Percentiles rank a stretch among this genome's conserved stretches.
phyloP scores from a whole-genome alignment of 2,329 filamentous ascomycete species.

The Colletotrichum sp. region DNA sequence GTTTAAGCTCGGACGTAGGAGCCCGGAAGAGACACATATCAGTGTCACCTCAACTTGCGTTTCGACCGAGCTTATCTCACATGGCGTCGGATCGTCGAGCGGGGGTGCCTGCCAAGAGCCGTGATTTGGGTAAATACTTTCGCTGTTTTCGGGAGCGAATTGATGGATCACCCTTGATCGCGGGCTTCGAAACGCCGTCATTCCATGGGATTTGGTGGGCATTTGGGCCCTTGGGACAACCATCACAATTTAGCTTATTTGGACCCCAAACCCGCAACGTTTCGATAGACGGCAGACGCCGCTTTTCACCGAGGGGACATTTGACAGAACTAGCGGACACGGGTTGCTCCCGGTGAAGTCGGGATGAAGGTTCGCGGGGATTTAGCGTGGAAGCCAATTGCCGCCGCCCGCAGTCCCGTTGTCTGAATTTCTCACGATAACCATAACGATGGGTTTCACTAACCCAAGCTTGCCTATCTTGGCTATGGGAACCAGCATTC shows the following conservation, averaged over 20 bases:
- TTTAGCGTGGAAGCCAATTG: neutral
- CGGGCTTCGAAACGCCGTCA: neutral
- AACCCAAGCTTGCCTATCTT: neutral
- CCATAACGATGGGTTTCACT: neutral
- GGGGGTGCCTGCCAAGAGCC: neutral
- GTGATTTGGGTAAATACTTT: neutral
- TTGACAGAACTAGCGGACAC: neutral
- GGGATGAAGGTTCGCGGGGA: neutral
- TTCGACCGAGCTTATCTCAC: neutral
- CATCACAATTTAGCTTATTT: neutral
- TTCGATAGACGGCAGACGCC: constrained; percentile 4
- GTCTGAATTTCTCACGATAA: neutral
- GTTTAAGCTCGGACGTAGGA: constrained; percentile 9
- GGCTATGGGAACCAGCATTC: neutral
- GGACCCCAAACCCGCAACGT: neutral
- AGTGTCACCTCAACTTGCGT: constrained; percentile 7
- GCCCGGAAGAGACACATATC: neutral
- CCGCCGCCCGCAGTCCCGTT: neutral
- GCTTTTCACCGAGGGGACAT: neutral
- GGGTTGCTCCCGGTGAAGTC: neutral
- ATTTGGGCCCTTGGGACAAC: neutral
- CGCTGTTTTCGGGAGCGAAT: neutral
- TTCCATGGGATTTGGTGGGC: neutral
- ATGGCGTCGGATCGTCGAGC: neutral
- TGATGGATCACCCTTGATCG: neutral